These are phyloP conservation scores for Solanum hybrid DNA, from an alignment of 305 asterid genomes.

Conservation along the genomic window DNA sequence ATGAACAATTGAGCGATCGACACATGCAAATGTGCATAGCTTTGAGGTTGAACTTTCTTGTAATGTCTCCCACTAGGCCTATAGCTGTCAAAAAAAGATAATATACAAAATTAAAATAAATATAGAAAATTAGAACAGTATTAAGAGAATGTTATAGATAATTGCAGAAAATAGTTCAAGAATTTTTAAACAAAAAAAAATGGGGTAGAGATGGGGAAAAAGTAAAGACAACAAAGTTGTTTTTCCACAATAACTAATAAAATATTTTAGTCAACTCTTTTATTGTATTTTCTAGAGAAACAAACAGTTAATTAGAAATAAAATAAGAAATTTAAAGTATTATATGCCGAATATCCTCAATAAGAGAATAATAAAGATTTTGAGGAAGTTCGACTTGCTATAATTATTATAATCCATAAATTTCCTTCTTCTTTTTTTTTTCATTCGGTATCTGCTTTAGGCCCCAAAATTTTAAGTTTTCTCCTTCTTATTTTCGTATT, in stretches of 20 bases:
- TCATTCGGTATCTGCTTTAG: not conserved
- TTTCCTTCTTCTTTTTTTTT: not conserved
- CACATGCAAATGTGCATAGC: not conserved
- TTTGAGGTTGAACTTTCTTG: not conserved
- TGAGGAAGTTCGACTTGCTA: not conserved
- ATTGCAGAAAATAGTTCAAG: not conserved
- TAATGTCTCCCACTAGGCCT: not conserved
- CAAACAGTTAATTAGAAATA: not conserved
- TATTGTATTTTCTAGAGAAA: not conserved
- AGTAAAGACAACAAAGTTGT: not conserved
- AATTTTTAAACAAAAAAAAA: not conserved
- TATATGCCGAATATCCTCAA: not conserved
- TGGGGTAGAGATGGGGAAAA: not conserved
- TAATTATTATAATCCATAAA: not conserved
- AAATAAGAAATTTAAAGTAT: not conserved
- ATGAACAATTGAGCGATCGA: not conserved
- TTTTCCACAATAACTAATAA: not conserved
- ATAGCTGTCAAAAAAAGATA: not conserved
- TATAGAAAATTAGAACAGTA: not conserved
- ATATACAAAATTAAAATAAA: too few relatives aligned
- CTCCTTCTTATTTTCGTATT: not conserved
- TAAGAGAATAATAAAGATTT: not conserved
- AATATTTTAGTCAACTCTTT: not conserved
- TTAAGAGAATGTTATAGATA: not conserved
- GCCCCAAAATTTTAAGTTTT: rapidly evolving